Conservation (phyloP, 2,329 filamentous ascomycete species). For the Fusarium sp. region DNA sequence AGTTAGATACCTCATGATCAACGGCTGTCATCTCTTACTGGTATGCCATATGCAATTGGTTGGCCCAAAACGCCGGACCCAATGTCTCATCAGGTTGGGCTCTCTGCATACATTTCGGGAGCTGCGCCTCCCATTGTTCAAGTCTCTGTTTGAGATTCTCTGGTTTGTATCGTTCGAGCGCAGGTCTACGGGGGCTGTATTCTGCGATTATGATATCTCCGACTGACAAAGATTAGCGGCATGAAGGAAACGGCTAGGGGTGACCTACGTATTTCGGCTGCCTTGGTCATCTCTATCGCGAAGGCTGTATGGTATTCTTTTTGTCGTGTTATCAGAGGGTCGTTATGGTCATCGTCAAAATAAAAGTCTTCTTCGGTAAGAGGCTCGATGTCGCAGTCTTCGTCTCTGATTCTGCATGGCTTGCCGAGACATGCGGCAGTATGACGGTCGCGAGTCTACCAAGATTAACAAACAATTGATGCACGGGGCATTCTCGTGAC, state of each 20-base stretch:
- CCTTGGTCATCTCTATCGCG: constrained; percentile 21
- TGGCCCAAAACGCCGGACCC: constrained; percentile 32
- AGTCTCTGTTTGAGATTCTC: not conserved
- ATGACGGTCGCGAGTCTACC: constrained; percentile 30
- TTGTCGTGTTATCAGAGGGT: constrained; percentile 5
- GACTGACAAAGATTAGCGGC: not conserved
- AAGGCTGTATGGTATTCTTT: constrained; percentile 29
- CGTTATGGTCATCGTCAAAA: constrained; percentile 14
- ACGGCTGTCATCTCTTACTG: constrained; percentile 4
- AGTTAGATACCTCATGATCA: rapidly evolving
- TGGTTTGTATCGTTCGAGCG: not conserved
- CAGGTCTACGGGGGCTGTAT: constrained; percentile 30
- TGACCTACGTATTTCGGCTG: constrained; percentile 21
- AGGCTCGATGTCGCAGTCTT: constrained; percentile 38
- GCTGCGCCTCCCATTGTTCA: constrained; percentile 13
- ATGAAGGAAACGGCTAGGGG: rapidly evolving
- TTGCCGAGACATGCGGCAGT: constrained; percentile 30
- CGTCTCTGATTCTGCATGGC: constrained; percentile 38
- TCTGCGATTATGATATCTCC: constrained; percentile 38
- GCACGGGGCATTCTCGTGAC: rapidly evolving
- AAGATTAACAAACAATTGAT: rapidly evolving
- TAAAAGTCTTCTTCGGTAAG: constrained; percentile 18
- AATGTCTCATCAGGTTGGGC: constrained; percentile 9
- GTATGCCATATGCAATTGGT: constrained; percentile 31
- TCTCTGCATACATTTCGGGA: constrained; percentile 16